Base-by-base conservation (phyloP, 805 yeast genomes). In the Kregervanrija fluxuum region DNA sequence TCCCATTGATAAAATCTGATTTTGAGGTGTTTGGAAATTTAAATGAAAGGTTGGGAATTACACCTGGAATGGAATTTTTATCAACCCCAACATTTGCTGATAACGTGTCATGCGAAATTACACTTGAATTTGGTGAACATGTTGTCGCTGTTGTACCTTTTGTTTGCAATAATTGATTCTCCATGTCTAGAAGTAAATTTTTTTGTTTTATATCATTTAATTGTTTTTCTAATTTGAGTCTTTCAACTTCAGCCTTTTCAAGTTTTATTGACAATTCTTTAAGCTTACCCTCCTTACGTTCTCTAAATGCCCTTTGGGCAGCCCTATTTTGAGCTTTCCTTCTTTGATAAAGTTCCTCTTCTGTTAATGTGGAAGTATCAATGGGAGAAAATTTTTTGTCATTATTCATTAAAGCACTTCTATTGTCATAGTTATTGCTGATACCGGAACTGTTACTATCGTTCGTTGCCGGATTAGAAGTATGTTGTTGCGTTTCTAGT, bases 291-390 rank as follows among this genome's bases (percentile, higher is more conserved):
- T 85, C 93, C 60, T 83, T 85, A 41, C 95, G 76, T 61, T 85
- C 90, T 48, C 95, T 69, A 62, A 85, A 87, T 2, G 95, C 95
- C 52, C 89, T 70, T 64, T 87, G 95, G 1, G 95, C 95, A 10
- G 90, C 90, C 55, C 95, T 69, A 58, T 86, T 85, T 59, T 83
- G 93, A 2, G 87, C 88, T 57, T 80, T 84, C 42, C 85, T 73
- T 59, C 77, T 79, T 50, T 73, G 66, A 14, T 71, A 71, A 5
- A 76, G 54, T 48, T 79, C 75, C 35, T 65, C 64, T 42, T 69
- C 61, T 3, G 56, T 37, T 10, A 46, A n/a, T 15, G 17, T 22
- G 28, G 28, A 22, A 22, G 28, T 22, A 22, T 22, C 28, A 22
- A 22, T 22, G 4, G 28, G 28, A 22, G 28, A 22, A 8, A 22